A percentile compares a stretch with the other conserved stretches of the same genome.
Conservation (phyloP, 2,329 filamentous ascomycete species). For the Ceratocystis variospora region DNA sequence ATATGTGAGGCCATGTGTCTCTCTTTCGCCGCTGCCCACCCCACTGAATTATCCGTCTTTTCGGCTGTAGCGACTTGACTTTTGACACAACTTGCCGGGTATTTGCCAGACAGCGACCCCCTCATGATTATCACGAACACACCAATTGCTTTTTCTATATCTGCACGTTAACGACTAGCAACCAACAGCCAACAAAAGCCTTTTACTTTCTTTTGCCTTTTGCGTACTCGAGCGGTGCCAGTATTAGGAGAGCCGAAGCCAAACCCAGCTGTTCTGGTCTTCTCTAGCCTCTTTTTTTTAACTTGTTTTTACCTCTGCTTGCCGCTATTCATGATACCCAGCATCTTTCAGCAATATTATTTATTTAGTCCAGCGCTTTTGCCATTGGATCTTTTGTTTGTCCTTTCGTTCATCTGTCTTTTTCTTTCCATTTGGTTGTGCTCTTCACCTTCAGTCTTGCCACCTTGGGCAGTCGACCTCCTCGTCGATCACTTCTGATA, state of each 20-base stretch:
- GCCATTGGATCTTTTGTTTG: background rate
- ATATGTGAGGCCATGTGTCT: constrained; percentile 15
- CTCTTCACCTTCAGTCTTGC: background rate
- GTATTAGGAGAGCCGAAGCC: background rate
- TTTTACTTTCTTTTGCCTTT: background rate
- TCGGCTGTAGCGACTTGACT: background rate
- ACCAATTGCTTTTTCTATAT: background rate
- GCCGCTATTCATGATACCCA: background rate
- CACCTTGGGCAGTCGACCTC: background rate
- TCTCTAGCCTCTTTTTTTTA: background rate
- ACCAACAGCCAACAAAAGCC: background rate
- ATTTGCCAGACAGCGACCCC: background rate
- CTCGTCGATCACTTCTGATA: background rate
- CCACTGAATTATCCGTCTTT: background rate
- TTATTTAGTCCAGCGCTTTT: background rate
- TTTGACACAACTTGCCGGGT: background rate
- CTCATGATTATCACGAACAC: constrained; percentile 6
- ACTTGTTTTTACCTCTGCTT: constrained; percentile 1
- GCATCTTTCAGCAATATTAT: background rate
- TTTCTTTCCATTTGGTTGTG: background rate
- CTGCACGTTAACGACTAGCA: background rate
- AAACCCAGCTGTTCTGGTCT: background rate
- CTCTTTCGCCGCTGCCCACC: background rate
- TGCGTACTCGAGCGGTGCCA: background rate
- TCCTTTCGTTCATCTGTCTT: background rate